phyloP scores from a whole-genome alignment of 1,139 yeast species.

The Hyphopichia khmerensis region DNA sequence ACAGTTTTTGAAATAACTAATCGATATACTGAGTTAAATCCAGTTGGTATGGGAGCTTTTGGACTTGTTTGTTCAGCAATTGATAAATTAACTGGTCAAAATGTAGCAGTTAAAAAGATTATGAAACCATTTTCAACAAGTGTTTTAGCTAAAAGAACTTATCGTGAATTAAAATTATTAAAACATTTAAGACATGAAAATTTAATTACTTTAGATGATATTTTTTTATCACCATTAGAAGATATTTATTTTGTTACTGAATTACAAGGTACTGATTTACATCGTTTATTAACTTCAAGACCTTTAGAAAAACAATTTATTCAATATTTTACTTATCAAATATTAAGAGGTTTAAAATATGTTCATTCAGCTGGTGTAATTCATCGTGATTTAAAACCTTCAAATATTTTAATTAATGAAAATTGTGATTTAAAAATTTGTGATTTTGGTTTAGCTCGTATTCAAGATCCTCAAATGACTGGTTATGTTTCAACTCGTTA shows the following conservation, averaged over 20 bases:
- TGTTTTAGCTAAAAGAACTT: constrained; percentile 92
- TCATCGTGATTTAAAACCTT: constrained; percentile 92
- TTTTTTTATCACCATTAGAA: constrained; percentile 90
- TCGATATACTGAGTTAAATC: constrained; percentile 87
- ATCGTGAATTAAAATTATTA: constrained; percentile 88
- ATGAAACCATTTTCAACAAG: constrained; percentile 97
- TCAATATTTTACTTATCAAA: constrained; percentile 93
- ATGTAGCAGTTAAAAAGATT: constrained; percentile 95
- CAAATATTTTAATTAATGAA: constrained; percentile 88
- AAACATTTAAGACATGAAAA: constrained; percentile 95
- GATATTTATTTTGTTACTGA: constrained; percentile 97
- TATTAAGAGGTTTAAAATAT: constrained; percentile 86
- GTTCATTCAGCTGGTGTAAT: constrained; percentile 98
- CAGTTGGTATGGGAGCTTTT: constrained; percentile 99
- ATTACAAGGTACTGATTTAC: constrained; percentile 93
- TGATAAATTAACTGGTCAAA: constrained; percentile 86
- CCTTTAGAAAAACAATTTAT: constrained; percentile 96
- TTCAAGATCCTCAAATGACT: constrained; percentile 99
- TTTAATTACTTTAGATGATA: constrained; percentile 88
- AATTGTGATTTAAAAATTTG: constrained; percentile 95
- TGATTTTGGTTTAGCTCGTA: constrained; percentile 94
- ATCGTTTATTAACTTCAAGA: constrained; percentile 83
- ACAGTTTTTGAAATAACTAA: constrained; percentile 93
- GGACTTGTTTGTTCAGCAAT: constrained; percentile 97
- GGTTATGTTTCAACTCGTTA: constrained; percentile 97